Percentiles rank a stretch among this genome's conserved stretches.
These are phyloP conservation scores for Rhizoclosmatium sp. DNA, from an alignment of 192 early-diverging fungal species.

Conservation along the genomic window DNA sequence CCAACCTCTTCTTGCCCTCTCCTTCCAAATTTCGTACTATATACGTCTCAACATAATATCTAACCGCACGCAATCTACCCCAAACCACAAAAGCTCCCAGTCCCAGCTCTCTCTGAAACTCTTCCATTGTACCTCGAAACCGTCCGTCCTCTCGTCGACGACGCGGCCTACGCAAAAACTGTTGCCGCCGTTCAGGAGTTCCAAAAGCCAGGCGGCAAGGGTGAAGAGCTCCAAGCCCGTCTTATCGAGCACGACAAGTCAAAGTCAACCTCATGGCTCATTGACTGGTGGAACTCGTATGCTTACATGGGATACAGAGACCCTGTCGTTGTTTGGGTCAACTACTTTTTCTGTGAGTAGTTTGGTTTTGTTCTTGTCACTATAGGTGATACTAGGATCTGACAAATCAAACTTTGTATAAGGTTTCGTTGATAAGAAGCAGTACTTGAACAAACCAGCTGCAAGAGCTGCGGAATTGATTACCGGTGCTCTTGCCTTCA, in stretches of 20 bases:
- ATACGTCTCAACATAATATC: not conserved
- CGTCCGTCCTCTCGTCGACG: conserved; percentile 73
- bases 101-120: conserved; percentile 84
- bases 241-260: conserved; percentile 78
- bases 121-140: conserved; percentile 79
- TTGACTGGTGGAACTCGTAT: conserved; percentile 98
- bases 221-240: conserved; percentile 83
- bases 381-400: not conserved
- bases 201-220: conserved; percentile 74
- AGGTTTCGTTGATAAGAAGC: conserved; percentile 86
- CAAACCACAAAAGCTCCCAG: conserved; percentile 66
- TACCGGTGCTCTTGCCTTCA: conserved; percentile 90
- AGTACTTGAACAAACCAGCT: conserved; percentile 73
- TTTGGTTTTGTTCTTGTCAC: not conserved
- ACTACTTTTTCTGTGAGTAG: conserved; percentile 83
- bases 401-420: not conserved
- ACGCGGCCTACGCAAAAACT: conserved; percentile 75
- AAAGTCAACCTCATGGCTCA: conserved; percentile 84
- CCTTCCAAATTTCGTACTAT: too few species aligned
- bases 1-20: too few species aligned
- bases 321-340: conserved; percentile 86
- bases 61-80: not conserved
- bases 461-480: conserved; percentile 88
- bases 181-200: conserved; percentile 78
- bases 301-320: conserved; percentile 83